Conservation (phyloP, 2,329 filamentous ascomycete genomes). For the Gaeumannomyces sp. region DNA sequence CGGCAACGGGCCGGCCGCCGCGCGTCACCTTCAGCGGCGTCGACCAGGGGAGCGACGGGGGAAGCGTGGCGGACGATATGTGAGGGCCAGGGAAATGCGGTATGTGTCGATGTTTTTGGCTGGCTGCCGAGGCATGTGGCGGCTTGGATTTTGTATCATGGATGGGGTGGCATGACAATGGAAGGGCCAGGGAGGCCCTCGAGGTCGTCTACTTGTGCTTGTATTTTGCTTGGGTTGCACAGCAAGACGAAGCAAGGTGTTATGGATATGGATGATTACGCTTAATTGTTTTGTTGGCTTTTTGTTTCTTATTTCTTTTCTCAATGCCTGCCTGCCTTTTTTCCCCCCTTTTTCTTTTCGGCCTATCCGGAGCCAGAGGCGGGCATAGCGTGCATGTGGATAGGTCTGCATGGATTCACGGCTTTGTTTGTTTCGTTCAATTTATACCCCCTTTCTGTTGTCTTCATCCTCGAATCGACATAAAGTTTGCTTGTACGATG, state of each 20-base stretch:
- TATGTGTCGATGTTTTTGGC: no score
- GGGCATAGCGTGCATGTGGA: conserved; percentile 1
- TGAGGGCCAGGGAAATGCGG: background rate
- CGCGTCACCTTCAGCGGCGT: conserved; percentile 14
- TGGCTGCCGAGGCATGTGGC: background rate
- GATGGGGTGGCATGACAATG: background rate
- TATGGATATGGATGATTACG: background rate
- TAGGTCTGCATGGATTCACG: background rate
- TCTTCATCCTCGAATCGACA: no score
- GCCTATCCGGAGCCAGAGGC: background rate
- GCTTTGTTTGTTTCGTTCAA: conserved; percentile 1
- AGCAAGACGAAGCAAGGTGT: background rate
- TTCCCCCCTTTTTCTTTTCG: background rate
- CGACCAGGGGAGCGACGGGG: background rate
- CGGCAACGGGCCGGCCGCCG: background rate
- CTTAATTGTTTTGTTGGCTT: background rate
- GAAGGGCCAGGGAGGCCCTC: background rate
- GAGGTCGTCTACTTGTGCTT: background rate
- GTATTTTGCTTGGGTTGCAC: background rate
- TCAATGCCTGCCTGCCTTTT: no score
- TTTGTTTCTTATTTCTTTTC: no score
- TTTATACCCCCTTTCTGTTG: conserved; percentile 4
- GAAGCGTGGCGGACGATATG: background rate
- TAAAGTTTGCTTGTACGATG: no score
- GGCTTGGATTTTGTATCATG: background rate